A percentile compares a stretch with the other conserved stretches of the same genome.
Conservation (phyloP, 257 asterid species). For the Solanum neorickii region DNA sequence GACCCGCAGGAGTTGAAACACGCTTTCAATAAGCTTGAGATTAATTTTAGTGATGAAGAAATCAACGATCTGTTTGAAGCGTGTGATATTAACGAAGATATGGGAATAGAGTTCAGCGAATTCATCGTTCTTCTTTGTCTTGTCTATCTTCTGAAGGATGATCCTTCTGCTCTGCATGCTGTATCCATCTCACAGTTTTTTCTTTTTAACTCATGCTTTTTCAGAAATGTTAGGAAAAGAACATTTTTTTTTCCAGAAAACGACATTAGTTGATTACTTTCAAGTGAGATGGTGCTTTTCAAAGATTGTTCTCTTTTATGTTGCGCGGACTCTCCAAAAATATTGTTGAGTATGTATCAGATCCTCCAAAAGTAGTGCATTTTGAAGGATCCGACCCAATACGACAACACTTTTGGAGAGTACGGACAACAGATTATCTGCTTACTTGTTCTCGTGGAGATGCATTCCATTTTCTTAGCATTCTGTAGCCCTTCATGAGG, state of each 20-base stretch:
- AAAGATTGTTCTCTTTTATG: background rate
- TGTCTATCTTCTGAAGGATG: conserved; percentile 77
- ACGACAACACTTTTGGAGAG: background rate
- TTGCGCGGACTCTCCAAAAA: background rate
- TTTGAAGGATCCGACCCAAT: background rate
- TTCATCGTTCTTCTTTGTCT: conserved; percentile 91
- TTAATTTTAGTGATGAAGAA: conserved; percentile 64
- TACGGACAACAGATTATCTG: background rate
- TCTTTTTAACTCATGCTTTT: background rate
- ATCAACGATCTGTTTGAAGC: conserved; percentile 63
- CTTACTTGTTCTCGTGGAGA: background rate
- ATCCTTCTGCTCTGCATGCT: conserved; percentile 25
- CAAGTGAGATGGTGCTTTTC: background rate
- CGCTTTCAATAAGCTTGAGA: conserved; percentile 57
- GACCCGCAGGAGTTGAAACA: conserved; percentile 72
- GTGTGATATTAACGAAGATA: conserved; percentile 74
- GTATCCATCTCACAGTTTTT: conserved; percentile 26
- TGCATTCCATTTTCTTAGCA: background rate
- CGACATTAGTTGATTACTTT: background rate
- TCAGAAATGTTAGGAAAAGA: background rate
- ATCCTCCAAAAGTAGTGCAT: background rate
- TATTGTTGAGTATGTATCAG: background rate
- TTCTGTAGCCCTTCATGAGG: background rate
- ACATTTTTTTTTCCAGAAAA: background rate
- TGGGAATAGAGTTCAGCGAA: conserved; percentile 66